phyloP scores from a whole-genome alignment of 2,329 filamentous ascomycete genomes.

The Trichoderma gracile region DNA sequence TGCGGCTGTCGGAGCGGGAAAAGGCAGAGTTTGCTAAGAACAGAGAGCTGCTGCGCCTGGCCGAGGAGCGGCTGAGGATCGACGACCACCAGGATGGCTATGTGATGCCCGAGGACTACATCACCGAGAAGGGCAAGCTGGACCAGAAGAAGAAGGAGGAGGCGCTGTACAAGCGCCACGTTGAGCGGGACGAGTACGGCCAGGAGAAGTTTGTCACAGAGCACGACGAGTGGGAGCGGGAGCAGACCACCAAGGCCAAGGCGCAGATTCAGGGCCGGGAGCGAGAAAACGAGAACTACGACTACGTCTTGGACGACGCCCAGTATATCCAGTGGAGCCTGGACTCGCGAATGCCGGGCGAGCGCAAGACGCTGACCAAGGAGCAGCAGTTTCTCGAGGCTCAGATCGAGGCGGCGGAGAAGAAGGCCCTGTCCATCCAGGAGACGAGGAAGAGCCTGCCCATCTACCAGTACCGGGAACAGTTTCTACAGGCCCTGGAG shows the following conservation, averaged over 20 bases:
- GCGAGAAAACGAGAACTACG: slow-evolving; percentile 79
- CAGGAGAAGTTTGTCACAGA: slow-evolving; percentile 90
- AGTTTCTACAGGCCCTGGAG: slow-evolving; percentile 82
- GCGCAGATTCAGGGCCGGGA: slow-evolving; percentile 77
- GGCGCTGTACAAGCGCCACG: slow-evolving; percentile 84
- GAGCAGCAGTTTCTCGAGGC: slow-evolving; percentile 78
- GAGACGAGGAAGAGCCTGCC: slow-evolving; percentile 88
- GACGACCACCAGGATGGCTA: slow-evolving; percentile 94
- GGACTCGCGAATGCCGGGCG: slow-evolving; percentile 71
- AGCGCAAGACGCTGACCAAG: slow-evolving; percentile 69
- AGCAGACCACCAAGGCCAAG: slow-evolving; percentile 85
- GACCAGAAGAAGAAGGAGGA: slow-evolving; percentile 85
- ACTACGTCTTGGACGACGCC: slow-evolving; percentile 88
- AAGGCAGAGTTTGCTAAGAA: slow-evolving; percentile 89
- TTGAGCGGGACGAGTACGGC: slow-evolving; percentile 83
- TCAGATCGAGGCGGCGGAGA: slow-evolving; percentile 84
- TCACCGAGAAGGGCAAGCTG: slow-evolving; percentile 89
- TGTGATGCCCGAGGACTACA: slow-evolving; percentile 89
- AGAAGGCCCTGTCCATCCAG: slow-evolving; percentile 83
- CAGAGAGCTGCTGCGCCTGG: slow-evolving; percentile 74
- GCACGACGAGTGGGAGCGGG: slow-evolving; percentile 92
- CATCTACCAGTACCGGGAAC: slow-evolving; percentile 82
- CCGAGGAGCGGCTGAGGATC: slow-evolving; percentile 81
- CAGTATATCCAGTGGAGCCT: slow-evolving; percentile 84
- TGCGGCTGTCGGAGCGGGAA: slow-evolving; percentile 72